phyloP scores from a whole-genome alignment of 2,329 filamentous ascomycete genomes.

The Byssochlamys sp. region DNA sequence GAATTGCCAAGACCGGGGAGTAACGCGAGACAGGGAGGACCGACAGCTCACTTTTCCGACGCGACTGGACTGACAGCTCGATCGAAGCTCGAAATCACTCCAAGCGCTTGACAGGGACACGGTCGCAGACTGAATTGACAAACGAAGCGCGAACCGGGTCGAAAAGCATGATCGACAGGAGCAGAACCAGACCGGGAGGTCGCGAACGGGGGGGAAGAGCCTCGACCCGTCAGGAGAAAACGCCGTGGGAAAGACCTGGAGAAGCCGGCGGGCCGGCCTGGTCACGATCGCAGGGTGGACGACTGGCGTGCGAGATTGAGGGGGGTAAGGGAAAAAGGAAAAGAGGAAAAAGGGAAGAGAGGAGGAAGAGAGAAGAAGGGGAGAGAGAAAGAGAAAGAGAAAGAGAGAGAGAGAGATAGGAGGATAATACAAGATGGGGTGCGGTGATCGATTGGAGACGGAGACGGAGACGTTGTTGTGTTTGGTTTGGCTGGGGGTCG shows the following conservation, averaged over 20 bases:
- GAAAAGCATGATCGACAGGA: slow-evolving; percentile 17
- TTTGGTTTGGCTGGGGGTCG: slow-evolving; percentile 2
- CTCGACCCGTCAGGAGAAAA: slow-evolving; percentile 8
- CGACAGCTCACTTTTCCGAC: neutral
- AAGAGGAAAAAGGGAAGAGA: slow-evolving; percentile 8
- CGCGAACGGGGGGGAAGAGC: slow-evolving; percentile 2
- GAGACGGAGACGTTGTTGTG: slow-evolving; percentile 1
- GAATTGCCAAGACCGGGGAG: neutral
- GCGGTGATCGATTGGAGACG: slow-evolving; percentile 1
- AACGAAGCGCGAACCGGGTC: slow-evolving; percentile 8
- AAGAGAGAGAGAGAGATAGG: slow-evolving; percentile 1
- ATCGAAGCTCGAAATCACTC: neutral
- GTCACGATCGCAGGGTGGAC: slow-evolving; percentile 13
- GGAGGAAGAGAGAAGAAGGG: slow-evolving; percentile 1
- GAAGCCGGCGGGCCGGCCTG: slow-evolving; percentile 8
- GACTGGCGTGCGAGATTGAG: slow-evolving; percentile 15
- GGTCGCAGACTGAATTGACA: slow-evolving; percentile 12
- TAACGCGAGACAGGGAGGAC: neutral
- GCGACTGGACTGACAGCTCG: slow-evolving; percentile 1
- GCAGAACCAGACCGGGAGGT: slow-evolving; percentile 2
- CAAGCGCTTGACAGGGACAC: slow-evolving; percentile 11
- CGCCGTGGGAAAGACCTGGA: slow-evolving; percentile 4
- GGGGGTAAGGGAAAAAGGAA: slow-evolving; percentile 12
- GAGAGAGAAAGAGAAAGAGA: slow-evolving; percentile 2
- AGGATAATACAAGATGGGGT: neutral